Base-by-base conservation (phyloP, 306 rosid species). In the Herpetospermum pedunculosum region DNA sequence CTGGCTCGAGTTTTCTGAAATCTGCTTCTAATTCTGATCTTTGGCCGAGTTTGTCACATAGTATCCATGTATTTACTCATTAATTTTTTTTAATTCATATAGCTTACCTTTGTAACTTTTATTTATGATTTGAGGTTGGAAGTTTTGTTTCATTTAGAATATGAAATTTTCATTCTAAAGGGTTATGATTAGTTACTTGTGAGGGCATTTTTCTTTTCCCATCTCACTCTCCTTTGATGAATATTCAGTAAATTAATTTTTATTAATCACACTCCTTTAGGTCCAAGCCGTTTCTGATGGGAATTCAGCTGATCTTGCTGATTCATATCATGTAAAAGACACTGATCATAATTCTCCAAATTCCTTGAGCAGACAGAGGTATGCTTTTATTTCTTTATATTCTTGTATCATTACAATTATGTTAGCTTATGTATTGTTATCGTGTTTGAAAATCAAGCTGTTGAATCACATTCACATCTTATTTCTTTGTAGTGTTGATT, bases 211-310 rank as follows among this genome's bases (percentile, higher is more conserved):
- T 67, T 69, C 11, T 65, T 41, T 25, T 43, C 35, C 32, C 57
- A 3, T 46, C 21, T 6, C 9, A 26, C 15, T 70, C 46, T 65
- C 48, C 7, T 16, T 70, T 28, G 26, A 44, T 44, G 57, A 14
- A 46, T 46, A 21, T 15, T 28, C 26, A 26, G 15, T 28, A 44
- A 70, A 28, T 30, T 43, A 70, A 37, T 29, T 46, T 32, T 19
- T 35, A 21, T 10, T 28, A 26, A 74, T 40, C 10, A 10, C 28
- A 44, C 37, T 32, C 41, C 16, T 62, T 9, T 80, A 95, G 99
- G 91, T 95, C 83, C 96, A 84, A 19, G 83, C 92, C 67, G 62
- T 73, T 72, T 78, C 92, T 41, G 92, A 90, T 37, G 85, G 85
- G 68, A 85, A 83, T 79, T 77, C 81, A 26, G 85, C 78, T 46